Evolutionary conservation across 495 filamentous ascomycete species (phyloP).

Genomic region (Xylaria castorea): DNA sequence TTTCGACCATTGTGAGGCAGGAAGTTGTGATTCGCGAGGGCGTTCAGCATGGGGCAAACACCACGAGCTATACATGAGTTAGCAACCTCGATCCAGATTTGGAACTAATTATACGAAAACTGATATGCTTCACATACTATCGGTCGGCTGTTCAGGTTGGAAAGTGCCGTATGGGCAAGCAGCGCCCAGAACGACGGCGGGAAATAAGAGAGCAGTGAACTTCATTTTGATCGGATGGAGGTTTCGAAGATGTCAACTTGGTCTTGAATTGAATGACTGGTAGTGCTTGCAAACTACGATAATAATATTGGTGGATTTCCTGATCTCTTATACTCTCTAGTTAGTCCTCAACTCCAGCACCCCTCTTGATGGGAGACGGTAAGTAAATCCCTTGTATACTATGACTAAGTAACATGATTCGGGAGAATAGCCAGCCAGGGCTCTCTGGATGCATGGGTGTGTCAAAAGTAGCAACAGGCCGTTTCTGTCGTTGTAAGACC

Average conservation of each 20-base stretch:
- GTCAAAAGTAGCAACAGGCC: background rate
- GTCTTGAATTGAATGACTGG: slow-evolving; percentile 1
- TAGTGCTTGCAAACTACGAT: background rate
- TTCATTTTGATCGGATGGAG: slow-evolving; percentile 16
- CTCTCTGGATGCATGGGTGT: background rate
- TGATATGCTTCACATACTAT: slow-evolving; percentile 15
- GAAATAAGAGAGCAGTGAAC: slow-evolving; percentile 21
- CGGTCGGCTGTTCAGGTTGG: slow-evolving; percentile 4
- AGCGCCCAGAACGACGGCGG: slow-evolving; percentile 14
- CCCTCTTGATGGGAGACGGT: background rate
- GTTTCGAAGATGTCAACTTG: slow-evolving; percentile 1
- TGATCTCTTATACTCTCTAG: slow-evolving; percentile 19
- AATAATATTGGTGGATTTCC: slow-evolving; percentile 1
- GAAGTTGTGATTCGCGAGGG: slow-evolving; percentile 48
- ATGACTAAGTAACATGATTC: background rate
- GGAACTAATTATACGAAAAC: background rate
- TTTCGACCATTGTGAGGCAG: slow-evolving; percentile 47
- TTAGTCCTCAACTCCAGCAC: background rate
- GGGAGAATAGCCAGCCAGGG: background rate
- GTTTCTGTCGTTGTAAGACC: background rate
- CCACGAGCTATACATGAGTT: slow-evolving; percentile 35
- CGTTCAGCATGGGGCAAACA: slow-evolving; percentile 51
- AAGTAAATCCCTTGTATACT: background rate
- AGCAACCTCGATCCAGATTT: slow-evolving; percentile 13
- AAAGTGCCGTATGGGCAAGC: slow-evolving; percentile 17